Base-by-base conservation (phyloP, 768 basidiomycete species). In the Psilocybe tampanensis region DNA sequence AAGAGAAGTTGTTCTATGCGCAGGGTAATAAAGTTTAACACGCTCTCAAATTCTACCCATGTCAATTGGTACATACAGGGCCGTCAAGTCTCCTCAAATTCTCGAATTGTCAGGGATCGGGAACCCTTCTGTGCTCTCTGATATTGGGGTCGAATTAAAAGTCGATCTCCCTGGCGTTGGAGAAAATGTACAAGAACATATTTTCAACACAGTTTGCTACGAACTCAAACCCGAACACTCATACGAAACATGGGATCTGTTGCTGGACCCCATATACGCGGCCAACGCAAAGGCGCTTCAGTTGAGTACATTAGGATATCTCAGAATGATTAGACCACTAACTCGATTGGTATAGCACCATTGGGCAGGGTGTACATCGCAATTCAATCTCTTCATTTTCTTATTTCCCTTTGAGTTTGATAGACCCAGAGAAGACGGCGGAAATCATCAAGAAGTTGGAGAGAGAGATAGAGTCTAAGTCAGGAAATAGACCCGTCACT, bases 141-240 rank as follows among this genome's bases (percentile, higher is more conserved):
- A 65, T 2, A 78, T 75, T 17, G 77, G 76, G 18, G 75, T 86
- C 44, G 56, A 69, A 36, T 70, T 80, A 19, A 65, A 70, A 13
- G 55, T 78, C 32, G 75, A 80, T 24, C 75, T 85, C 6, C 81
- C 84, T n/a, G 85, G 83, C 42, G 83, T 86, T 36, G 85, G 85
- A 2, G 79, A 82, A 59, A 81, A 84, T 66, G 50, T 59, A 3
- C 63, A 64, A 34, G 63, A 64, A 18, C 60, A 64, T 23, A n/a
- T 44, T 9, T 53, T 48, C 13, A 24, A 44, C n/a, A 45, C 24
- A 5, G 23, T 54, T 12, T 34, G 48, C 5, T 60, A 34, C 41
- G 62, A 64, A 32, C 54, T 64, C 15, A 26, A 60, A 13, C 42
- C 59, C 1, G 36, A 22, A 1, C 22, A 26, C 18, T 17, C 18